Base-by-base conservation (phyloP, 352 stramenopile species). In the Globisporangium iwayamae region DNA sequence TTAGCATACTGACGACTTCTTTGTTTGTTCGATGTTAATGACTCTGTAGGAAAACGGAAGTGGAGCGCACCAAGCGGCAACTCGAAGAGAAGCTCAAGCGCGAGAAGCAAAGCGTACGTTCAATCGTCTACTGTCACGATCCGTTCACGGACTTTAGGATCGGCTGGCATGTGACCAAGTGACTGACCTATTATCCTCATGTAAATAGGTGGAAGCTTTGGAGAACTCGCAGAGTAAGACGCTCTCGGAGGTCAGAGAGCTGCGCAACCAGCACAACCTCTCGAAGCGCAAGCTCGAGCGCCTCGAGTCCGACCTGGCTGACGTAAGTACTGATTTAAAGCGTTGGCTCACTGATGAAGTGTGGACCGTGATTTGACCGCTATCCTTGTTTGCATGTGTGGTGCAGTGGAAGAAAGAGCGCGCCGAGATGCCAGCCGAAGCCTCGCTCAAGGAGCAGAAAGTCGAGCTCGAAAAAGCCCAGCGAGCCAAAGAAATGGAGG, bases 181-280 rank as follows among this genome's bases (percentile, higher is more conserved):
- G 25, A 28, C 25, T 28, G 25, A 28, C 25, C 25, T 28, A 28
- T 28, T 2, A 28, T 28, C 25, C 25, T 45, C 16, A 45, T 16
- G 20, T 34, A 38, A 25, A 54, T 50, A 95, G 87, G 79, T 93
- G 38, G 85, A 93, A 11, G 62, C 66, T 0, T 65, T 88, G 46
- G 87, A 96, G 66, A 70, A 68, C 34, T 74, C 79, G 7, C 82
- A 93, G 52, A 79, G 65, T 22, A 85, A 92, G 71, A 96, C 81
- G 0, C 61, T 85, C 2, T 83, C 78, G 2, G 83, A 94, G 64
- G 69, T 96, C 14, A 78, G 76, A 4, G 74, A 93, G 51, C 51
- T 96, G 36, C 71, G 76, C 20, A 91, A 88, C 45, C 85, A 91
- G 38, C 87, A 94, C 69, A 78, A 88, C 30, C 65, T 81, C 36